These are phyloP conservation scores for Vigna mungo DNA, from an alignment of 306 rosid species.

Conservation along the genomic window DNA sequence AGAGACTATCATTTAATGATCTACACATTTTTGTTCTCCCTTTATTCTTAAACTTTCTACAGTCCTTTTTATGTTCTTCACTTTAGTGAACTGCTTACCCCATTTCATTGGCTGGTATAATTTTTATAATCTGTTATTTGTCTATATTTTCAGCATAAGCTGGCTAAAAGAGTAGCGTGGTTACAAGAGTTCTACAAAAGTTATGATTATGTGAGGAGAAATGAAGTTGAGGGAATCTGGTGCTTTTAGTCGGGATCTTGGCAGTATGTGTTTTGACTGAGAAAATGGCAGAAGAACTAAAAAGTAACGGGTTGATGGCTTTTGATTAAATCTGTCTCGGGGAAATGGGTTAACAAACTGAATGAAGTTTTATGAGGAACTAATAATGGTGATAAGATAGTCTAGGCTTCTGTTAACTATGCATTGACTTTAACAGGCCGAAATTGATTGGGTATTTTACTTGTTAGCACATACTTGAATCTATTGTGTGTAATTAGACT, in stretches of 20 bases:
- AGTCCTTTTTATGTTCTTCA: conserved; percentile 4
- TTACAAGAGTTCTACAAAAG: conserved; percentile 85
- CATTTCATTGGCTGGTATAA: conserved; percentile 20
- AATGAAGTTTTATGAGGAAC: too few species aligned
- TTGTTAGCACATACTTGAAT: too few species aligned
- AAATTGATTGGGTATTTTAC: too few species aligned
- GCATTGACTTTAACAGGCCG: too few species aligned
- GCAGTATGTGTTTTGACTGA: conserved; percentile 73
- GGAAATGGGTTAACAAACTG: too few species aligned
- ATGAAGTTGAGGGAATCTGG: conserved; percentile 83
- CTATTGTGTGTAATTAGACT: too few species aligned
- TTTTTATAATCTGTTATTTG: conserved; percentile 42
- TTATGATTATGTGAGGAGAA: conserved; percentile 80
- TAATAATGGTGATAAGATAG: too few species aligned
- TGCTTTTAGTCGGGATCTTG: conserved; percentile 80
- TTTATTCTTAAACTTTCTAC: background rate
- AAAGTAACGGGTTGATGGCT: too few species aligned
- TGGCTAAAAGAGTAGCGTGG: conserved; percentile 74
- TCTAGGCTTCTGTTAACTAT: too few species aligned
- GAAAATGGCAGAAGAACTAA: background rate
- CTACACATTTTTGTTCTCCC: background rate
- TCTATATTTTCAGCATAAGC: conserved; percentile 77
- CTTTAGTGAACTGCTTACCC: background rate
- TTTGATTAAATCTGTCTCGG: too few species aligned
- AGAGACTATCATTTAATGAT: background rate